Evolutionary conservation across 805 yeast species (phyloP).

Genomic region (Suhomyces pyralidae): DNA sequence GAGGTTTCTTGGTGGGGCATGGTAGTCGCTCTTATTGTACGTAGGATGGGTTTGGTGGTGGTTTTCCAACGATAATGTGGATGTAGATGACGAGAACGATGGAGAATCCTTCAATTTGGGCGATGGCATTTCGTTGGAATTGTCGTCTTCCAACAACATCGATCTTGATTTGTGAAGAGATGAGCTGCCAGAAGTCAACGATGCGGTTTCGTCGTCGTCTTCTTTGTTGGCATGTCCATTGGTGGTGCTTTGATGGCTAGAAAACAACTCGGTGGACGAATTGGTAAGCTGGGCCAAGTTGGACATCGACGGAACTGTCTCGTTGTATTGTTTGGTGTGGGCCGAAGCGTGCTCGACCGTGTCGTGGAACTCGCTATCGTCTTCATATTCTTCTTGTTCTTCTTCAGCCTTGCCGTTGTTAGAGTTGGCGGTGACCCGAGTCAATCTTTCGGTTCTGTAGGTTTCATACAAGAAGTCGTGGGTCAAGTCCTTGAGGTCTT

Average conservation of each 20-base stretch:
- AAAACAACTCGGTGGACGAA: conserved; percentile 10
- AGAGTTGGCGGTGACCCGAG: conserved; percentile 49
- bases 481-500: conserved; percentile 77
- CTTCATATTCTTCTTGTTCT: conserved; percentile 20
- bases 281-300: conserved; percentile 54
- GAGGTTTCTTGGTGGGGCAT: conserved; percentile 15
- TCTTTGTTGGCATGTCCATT: conserved; percentile 3
- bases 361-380: conserved; percentile 18
- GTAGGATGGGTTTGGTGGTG: conserved; percentile 1
- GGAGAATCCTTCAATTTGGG: conserved; percentile 25
- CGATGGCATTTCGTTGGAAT: conserved; percentile 16
- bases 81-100: conserved; percentile 30
- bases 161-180: conserved; percentile 25
- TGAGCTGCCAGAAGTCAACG: conserved; percentile 19
- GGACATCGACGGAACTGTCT: conserved; percentile 52
- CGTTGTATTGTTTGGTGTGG: conserved; percentile 4
- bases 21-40: conserved; percentile 9
- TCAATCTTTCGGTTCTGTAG: conserved; percentile 73
- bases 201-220: conserved; percentile 15
- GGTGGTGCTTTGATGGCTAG: neutral
- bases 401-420: neutral
- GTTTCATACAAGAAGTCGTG: conserved; percentile 74
- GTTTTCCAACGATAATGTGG: conserved; percentile 26
- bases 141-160: conserved; percentile 35
- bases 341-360: conserved; percentile 18